Base-by-base conservation (phyloP, 2,329 filamentous ascomycete genomes). In the Thyridium curvatum region DNA sequence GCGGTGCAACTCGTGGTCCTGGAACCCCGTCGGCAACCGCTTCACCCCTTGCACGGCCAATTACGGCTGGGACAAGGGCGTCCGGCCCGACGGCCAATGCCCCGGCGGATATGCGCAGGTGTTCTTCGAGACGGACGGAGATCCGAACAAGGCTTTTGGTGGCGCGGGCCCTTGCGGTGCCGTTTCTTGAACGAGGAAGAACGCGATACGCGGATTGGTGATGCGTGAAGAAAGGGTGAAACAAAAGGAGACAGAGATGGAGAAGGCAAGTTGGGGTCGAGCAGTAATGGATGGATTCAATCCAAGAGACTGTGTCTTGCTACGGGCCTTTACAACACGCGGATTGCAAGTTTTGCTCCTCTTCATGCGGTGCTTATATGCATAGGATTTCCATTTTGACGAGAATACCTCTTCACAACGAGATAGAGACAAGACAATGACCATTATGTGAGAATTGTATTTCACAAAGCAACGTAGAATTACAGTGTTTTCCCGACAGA, bases 1-100 rank as follows among this genome's bases (percentile, higher is more conserved):
- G 21, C 21, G 21, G 21, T 46, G 44, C 34, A 41, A 48, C 16
- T 37, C 41, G 12, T 48, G 46, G 44, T 34, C 41, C 13, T 48
- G 37, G 21, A 21, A 44, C 8, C 41, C 46, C 1, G 44, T 41
- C 40, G 34, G 46, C 17, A 30, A 41, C 29, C 43, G 40, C 9
- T 42, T 40, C 3, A 44, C 41, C 16, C 46, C 46, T 3, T 46
- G 46, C 28, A 44, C 28, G 10, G 40, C 44, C 18, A 35, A 46
- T 12, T 44, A 41, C 12, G 42, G 42, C 5, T 44, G 44, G 40
- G 10, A 33, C 5, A 6, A 14, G 9, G 38, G 33, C 6, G 36
- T 26, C 15, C 40, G 35, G 6, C 9, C n/a, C 3, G 15, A 13
- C 2, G 21, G 10, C 10, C 6, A 6, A 6, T 46, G 46, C 12